phyloP scores from a whole-genome alignment of 352 stramenopile species.

The Phytophthora megakarya region DNA sequence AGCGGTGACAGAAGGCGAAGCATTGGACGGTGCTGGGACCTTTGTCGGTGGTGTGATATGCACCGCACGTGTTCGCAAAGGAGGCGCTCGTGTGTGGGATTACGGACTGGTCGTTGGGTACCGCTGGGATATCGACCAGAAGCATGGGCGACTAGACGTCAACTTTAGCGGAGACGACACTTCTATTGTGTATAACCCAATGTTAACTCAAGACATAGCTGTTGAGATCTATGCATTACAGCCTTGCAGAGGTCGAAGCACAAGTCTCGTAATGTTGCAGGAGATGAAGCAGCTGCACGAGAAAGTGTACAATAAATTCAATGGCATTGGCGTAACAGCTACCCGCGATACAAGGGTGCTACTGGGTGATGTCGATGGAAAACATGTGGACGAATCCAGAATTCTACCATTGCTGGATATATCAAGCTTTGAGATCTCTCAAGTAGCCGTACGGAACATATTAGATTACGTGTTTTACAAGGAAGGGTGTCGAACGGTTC shows the following conservation, averaged over 20 bases:
- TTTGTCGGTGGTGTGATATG: constrained; percentile 3
- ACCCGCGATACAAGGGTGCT: background rate
- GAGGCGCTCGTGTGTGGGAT: background rate
- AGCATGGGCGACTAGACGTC: background rate
- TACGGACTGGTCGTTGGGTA: background rate
- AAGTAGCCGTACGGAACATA: background rate
- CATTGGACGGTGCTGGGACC: background rate
- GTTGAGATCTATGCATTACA: constrained; percentile 16
- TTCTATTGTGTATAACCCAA: background rate
- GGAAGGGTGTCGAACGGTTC: background rate
- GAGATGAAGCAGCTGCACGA: background rate
- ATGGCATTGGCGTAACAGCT: background rate
- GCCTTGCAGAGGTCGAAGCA: background rate
- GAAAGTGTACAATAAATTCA: constrained; percentile 5
- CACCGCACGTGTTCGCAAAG: background rate
- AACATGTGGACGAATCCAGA: background rate
- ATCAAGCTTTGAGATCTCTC: background rate
- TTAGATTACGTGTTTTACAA: constrained; percentile 2
- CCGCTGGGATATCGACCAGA: background rate
- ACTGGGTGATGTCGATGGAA: background rate
- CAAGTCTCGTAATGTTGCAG: constrained; percentile 3
- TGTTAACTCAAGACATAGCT: background rate
- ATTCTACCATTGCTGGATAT: background rate
- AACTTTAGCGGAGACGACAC: background rate
- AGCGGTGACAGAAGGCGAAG: background rate